A percentile compares a stretch with the other conserved stretches of the same genome.
These are phyloP conservation scores for Coriolopsis trogii DNA, from an alignment of 1,284 basidiomycete genomes.

Conservation along the genomic window DNA sequence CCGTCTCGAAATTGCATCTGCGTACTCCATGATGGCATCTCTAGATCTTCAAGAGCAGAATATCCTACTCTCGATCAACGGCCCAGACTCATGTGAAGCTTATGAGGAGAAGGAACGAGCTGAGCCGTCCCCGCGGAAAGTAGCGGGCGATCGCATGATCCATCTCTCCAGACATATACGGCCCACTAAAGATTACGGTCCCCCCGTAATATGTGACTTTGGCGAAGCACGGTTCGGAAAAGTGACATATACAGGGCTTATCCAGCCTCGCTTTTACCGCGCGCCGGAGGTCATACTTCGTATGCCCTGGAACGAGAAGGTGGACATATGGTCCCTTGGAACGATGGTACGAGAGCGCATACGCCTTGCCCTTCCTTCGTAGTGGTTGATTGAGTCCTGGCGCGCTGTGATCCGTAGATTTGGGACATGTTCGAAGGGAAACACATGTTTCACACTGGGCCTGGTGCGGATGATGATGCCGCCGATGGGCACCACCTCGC, in stretches of 20 bases:
- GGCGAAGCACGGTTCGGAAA: constrained; percentile 21
- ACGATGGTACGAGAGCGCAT: constrained; percentile 21
- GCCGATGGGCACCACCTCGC: constrained; percentile 23
- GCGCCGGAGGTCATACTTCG: constrained; percentile 24
- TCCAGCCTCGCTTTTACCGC: constrained; percentile 25
- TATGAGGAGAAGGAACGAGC: background rate
- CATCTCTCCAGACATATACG: constrained; percentile 11
- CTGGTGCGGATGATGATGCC: constrained; percentile 17
- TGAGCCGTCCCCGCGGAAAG: constrained; percentile 5
- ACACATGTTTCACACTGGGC: constrained; percentile 24
- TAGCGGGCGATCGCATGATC: constrained; percentile 14
- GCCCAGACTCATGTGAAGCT: background rate
- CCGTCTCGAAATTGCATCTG: background rate
- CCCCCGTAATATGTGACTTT: constrained; percentile 21
- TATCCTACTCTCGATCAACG: background rate
- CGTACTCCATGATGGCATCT: background rate
- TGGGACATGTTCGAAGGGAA: constrained; percentile 25
- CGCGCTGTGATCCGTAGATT: constrained; percentile 9
- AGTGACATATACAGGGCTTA: constrained; percentile 13
- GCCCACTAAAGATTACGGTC: constrained; percentile 10
- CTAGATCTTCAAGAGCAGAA: background rate
- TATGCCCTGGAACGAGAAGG: constrained; percentile 24
- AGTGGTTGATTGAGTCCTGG: background rate
- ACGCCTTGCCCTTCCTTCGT: background rate
- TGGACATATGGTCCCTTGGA: constrained; percentile 34